A percentile compares a stretch with the other conserved stretches of the same genome.
Conservation (phyloP, 2,329 filamentous ascomycete genomes). For the Aspergillus puulaauensis region DNA sequence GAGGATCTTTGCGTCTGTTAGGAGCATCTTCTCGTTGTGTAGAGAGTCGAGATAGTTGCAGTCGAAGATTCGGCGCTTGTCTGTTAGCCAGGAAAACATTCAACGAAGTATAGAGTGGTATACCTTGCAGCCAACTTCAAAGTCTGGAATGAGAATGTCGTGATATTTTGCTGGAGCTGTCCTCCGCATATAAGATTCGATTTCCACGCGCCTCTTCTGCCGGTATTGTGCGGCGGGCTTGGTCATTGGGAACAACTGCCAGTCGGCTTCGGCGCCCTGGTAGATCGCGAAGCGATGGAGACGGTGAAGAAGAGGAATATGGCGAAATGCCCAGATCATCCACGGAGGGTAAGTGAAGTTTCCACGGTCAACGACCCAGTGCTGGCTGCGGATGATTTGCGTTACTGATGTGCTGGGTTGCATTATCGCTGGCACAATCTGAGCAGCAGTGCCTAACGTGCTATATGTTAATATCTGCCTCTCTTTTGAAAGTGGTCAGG, state of each 20-base stretch:
- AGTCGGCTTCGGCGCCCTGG: slow-evolving; percentile 19
- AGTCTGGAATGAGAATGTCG: slow-evolving; percentile 12
- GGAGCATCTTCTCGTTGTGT: slow-evolving; percentile 33
- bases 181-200: slow-evolving; percentile 35
- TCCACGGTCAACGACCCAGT: slow-evolving; percentile 40
- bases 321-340: slow-evolving; percentile 41
- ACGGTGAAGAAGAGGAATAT: slow-evolving; percentile 43
- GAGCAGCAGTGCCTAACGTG: slow-evolving; percentile 22
- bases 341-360: slow-evolving; percentile 24
- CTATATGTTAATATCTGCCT: no score
- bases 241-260: slow-evolving; percentile 42
- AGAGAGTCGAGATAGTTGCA: slow-evolving; percentile 6
- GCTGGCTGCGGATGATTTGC: slow-evolving; percentile 57
- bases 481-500: no score
- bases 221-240: slow-evolving; percentile 42
- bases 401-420: slow-evolving; percentile 52
- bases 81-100: no score
- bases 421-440: slow-evolving; percentile 24
- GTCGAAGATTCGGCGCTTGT: slow-evolving; percentile 13
- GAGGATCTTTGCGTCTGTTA: slow-evolving; percentile 51
- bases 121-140: slow-evolving; percentile 16
- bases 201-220: slow-evolving; percentile 30
- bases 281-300: slow-evolving; percentile 41
- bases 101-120: no score
- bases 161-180: slow-evolving; percentile 12